Percentiles rank a stretch among this genome's conserved stretches.
Conservation (phyloP, 2,329 filamentous ascomycete species). For the Onygena corvina region DNA sequence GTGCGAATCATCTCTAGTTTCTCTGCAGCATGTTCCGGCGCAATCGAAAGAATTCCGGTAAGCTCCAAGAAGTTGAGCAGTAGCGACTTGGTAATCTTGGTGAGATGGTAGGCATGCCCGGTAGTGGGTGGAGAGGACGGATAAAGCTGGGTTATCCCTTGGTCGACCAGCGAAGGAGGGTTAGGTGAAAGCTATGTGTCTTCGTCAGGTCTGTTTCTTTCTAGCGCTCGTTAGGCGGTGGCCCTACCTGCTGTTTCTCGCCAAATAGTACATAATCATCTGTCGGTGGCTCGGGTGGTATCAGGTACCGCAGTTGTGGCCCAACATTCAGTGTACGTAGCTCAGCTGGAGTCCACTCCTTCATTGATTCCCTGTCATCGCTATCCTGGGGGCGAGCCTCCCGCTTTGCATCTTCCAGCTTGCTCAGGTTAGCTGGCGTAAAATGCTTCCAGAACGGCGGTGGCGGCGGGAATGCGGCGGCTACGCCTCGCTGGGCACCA, state of each 20-base stretch:
- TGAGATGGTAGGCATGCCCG: conserved; percentile 50
- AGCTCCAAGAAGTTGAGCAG: conserved; percentile 84
- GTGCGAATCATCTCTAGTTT: conserved; percentile 71
- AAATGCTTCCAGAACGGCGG: conserved; percentile 87
- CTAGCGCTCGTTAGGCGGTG: no score
- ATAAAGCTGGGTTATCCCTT: conserved; percentile 60
- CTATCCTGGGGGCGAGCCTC: conserved; percentile 22
- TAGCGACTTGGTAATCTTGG: conserved; percentile 69
- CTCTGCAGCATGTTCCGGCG: conserved; percentile 53
- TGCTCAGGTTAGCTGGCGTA: conserved; percentile 59
- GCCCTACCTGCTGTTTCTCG: conserved; percentile 46
- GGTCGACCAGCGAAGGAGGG: conserved; percentile 55
- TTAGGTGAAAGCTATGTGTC: conserved; percentile 42
- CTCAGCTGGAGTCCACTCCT: conserved; percentile 26
- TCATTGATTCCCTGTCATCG: conserved; percentile 16
- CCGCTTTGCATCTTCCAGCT: conserved; percentile 42
- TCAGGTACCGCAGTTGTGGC: conserved; percentile 59
- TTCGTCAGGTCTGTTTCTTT: background rate
- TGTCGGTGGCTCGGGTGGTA: conserved; percentile 65
- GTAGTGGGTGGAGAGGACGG: conserved; percentile 36
- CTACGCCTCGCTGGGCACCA: conserved; percentile 34
- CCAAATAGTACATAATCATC: conserved; percentile 69
- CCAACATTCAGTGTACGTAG: conserved; percentile 44
- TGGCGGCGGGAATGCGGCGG: conserved; percentile 68
- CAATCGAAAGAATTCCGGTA: conserved; percentile 55